A percentile compares a stretch with the other conserved stretches of the same genome.
Conservation (phyloP, 805 yeast genomes). For the Pichia occidentalis region DNA sequence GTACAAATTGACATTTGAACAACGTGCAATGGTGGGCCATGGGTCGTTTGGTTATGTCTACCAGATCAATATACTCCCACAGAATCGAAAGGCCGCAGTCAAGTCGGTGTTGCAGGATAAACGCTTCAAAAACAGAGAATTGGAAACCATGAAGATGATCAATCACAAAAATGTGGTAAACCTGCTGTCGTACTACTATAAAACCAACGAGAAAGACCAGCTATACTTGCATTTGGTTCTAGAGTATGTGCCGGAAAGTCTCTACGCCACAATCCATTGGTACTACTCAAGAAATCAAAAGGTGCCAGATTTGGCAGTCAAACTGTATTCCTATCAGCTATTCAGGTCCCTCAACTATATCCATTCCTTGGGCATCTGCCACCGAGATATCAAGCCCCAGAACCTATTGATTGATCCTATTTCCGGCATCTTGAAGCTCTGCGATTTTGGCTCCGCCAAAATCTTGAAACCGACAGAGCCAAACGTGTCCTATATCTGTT, state of each 20-base stretch:
- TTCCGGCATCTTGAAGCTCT: conserved; percentile 77
- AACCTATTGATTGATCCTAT: conserved; percentile 81
- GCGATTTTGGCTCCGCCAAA: conserved; percentile 97
- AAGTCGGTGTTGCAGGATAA: conserved; percentile 95
- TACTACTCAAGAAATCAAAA: conserved; percentile 64
- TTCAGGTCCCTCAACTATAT: conserved; percentile 74
- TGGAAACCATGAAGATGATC: conserved; percentile 89
- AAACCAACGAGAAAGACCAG: conserved; percentile 57
- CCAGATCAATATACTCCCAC: conserved; percentile 70
- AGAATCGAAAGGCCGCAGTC: conserved; percentile 80
- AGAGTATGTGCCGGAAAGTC: conserved; percentile 93
- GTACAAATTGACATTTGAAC: conserved; percentile 64
- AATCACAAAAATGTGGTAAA: conserved; percentile 85
- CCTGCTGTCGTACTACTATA: conserved; percentile 79
- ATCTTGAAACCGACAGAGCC: conserved; percentile 85
- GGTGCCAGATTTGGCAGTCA: conserved; percentile 88
- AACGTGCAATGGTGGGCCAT: conserved; percentile 89
- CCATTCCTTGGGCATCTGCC: conserved; percentile 74
- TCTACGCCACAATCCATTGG: conserved; percentile 84
- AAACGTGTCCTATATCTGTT: conserved; percentile 92
- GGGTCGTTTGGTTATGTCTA: conserved; percentile 99
- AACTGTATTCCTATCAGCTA: conserved; percentile 74
- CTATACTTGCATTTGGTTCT: conserved; percentile 82
- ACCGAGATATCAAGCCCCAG: conserved; percentile 89
- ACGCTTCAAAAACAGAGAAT: conserved; percentile 88